Conservation (phyloP, 306 rosid species). For the cucumber (Cucumis sativus) region DNA sequence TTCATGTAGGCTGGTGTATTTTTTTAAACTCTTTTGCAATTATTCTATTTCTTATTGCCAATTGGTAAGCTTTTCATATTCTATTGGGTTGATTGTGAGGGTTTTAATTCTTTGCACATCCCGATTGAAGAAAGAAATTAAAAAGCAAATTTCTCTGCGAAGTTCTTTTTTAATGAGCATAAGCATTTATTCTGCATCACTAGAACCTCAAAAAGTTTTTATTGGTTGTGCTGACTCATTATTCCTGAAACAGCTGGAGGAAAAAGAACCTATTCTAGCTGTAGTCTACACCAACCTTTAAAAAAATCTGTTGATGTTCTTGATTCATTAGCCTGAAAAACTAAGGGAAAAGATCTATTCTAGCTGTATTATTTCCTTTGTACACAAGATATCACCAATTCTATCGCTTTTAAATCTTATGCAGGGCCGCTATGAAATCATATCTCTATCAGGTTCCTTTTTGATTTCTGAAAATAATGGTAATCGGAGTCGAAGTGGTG, state of each 20-base stretch:
- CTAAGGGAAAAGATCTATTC: background rate
- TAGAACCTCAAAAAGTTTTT: background rate
- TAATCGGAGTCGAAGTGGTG: conserved; percentile 60
- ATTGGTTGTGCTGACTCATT: background rate
- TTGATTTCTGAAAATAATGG: conserved; percentile 87
- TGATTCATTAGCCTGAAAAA: background rate
- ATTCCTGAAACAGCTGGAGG: background rate
- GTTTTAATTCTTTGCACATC: background rate
- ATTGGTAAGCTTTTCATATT: background rate
- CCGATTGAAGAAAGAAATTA: background rate
- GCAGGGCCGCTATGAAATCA: conserved; percentile 87
- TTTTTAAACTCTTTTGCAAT: background rate
- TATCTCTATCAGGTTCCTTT: conserved; percentile 87
- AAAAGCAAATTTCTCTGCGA: background rate
- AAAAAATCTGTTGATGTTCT: background rate
- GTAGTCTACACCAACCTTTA: background rate
- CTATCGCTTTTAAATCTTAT: conserved; percentile 3
- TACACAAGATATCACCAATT: background rate
- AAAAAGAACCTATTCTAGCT: background rate
- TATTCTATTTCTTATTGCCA: conserved; percentile 1
- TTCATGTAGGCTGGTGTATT: background rate
- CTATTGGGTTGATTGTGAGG: background rate
- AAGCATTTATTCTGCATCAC: background rate
- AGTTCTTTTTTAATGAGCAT: background rate
- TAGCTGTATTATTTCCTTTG: background rate